These are phyloP conservation scores for Pseudopyricularia cyperi DNA, from an alignment of 2,329 filamentous ascomycete genomes.

Conservation along the genomic window DNA sequence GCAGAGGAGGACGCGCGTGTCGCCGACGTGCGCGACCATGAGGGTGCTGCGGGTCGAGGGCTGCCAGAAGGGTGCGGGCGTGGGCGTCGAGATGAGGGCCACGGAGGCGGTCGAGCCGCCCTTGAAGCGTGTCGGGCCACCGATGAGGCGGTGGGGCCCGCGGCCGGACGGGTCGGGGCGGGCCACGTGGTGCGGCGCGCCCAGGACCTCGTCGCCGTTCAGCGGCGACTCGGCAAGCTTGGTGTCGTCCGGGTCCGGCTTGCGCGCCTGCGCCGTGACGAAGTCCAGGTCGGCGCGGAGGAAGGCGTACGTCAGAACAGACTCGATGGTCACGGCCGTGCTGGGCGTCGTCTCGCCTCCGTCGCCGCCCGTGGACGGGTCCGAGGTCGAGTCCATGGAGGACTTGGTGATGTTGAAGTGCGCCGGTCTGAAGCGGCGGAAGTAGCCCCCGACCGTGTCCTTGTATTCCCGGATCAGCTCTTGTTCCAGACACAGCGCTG, in stretches of 20 bases:
- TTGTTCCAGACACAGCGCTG: slow-evolving; percentile 56
- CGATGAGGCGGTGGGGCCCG: slow-evolving; percentile 50
- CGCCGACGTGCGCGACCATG: slow-evolving; percentile 80
- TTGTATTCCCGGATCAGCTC: slow-evolving; percentile 67
- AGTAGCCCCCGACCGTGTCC: slow-evolving; percentile 83
- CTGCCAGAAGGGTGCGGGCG: slow-evolving; percentile 89
- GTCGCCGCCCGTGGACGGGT: background rate
- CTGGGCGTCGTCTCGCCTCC: background rate
- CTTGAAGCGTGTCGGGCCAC: slow-evolving; percentile 68
- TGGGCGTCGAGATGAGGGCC: slow-evolving; percentile 83
- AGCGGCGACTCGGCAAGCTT: slow-evolving; percentile 62
- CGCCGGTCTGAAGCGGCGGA: slow-evolving; percentile 74
- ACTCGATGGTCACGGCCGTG: slow-evolving; percentile 47
- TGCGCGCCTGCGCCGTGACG: slow-evolving; percentile 74
- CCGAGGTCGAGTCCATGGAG: background rate
- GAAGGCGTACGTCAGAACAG: slow-evolving; percentile 83
- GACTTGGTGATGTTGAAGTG: slow-evolving; percentile 43
- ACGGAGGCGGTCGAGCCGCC: slow-evolving; percentile 88
- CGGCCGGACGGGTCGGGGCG: slow-evolving; percentile 15
- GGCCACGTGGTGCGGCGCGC: slow-evolving; percentile 31
- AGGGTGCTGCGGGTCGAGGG: slow-evolving; percentile 74
- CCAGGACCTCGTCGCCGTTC: slow-evolving; percentile 75
- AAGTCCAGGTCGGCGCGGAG: slow-evolving; percentile 91
- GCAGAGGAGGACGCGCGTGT: slow-evolving; percentile 83
- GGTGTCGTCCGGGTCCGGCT: slow-evolving; percentile 60